Base-by-base conservation (phyloP, 371 early-diverging fungal species). In the Haplosporangium sp. region DNA sequence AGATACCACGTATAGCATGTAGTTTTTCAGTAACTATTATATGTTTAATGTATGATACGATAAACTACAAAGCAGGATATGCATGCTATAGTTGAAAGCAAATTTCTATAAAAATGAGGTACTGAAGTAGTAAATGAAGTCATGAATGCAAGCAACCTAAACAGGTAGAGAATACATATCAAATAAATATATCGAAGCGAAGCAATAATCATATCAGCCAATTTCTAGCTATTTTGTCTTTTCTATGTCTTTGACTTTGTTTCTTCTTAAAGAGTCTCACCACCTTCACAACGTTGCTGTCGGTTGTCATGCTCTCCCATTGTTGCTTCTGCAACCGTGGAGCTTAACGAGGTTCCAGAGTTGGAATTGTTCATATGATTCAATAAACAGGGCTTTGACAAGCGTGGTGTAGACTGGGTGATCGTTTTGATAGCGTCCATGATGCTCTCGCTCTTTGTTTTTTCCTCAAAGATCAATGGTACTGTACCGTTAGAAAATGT, bases 391-490 rank as follows among this genome's bases (percentile, higher is more conserved):
- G 67, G 50, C 60, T 71, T 71, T 10, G 68, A 27, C 50, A 77
- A 48, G 20, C 77, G 77, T 9, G 77, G 77, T 11, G 77, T 77
- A 9, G 77, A 77, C 61, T 77, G 77, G 4, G 77, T 77, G 11
- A 77, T 72, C 1, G 62, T 72, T 68, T 77, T 77, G 69, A 77
- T 77, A n/a, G 77, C 77, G 8, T 72, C 61, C 40, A 77, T 34
- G 58, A 72, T 63, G 1, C 68, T 72, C 50, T 70, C 75, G 11
- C 70, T 75, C 35, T 69, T 65, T 13, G 65, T 34, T 45, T 40
- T 62, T 48, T 67, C 63, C 5, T 19, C 67, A 11, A 10, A 20
- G 56, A 27, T 34, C 9, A 19, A 20, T 34, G 20, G 27, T 8
- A 10, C 35, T 56, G 35, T 3, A 34, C 3, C 9, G 34, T 37